Base-by-base conservation (phyloP, 805 yeast genomes). In the Dipodascus geniculatus region DNA sequence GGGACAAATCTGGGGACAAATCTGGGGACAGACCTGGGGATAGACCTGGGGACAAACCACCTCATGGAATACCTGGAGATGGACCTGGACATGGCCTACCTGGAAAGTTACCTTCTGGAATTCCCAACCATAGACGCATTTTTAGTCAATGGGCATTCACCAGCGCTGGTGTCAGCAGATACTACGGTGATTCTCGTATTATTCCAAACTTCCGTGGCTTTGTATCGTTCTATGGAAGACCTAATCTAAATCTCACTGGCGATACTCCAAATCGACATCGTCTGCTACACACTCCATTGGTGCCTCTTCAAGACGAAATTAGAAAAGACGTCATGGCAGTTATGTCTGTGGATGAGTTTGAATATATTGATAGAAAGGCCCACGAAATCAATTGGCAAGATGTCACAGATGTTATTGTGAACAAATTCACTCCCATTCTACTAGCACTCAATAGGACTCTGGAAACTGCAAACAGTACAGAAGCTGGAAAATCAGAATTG, bases 301-400 rank as follows among this genome's bases (percentile, higher is more conserved):
- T 78, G 59, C 64, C 74, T 50, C 54, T 69, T 31, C 51, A 2
- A 51, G 66, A 71, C 53, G 57, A 74, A 42, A 61, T 77, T 0
- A 55, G 51, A 14, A 70, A 65, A 1, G 48, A 69, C 14, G 73
- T 72, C 55, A 57, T 60, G 1, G 68, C 67, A 1, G 60, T 80
- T 14, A 59, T 74, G 2, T 42, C 53, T 2, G 71, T 69, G 6
- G 57, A 80, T 22, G 74, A 66, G 31, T 19, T 49, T 0, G 57
- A 62, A 8, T 57, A 74, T 9, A 35, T 56, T 19, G 44, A 63
- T 0, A 71, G 69, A 1, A 70, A 68, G 22, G 66, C 72, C 53
- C 42, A 60, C 3, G 72, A 77, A 11, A 79, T 77, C 0, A 65
- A 82, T 60, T 82, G 87, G 87, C 81, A 76, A 59, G 55, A 65